Percentiles rank a stretch among this genome's conserved stretches.
Evolutionary conservation across 192 early-diverging fungal species (phyloP).

Genomic region (Coemansia sp.): DNA sequence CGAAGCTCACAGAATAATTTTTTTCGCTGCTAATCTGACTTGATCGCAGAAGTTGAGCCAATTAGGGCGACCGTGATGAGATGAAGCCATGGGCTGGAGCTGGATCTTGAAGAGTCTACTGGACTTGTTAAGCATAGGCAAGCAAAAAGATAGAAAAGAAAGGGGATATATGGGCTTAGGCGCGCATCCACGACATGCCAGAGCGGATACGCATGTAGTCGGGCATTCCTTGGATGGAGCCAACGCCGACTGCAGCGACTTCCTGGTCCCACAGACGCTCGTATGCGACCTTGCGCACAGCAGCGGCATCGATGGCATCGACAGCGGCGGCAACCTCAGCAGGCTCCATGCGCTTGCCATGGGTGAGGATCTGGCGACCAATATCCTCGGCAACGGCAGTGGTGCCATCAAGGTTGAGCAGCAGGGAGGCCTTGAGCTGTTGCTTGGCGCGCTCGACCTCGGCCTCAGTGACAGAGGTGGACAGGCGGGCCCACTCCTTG

Average conservation of each 20-base stretch:
- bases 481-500: slow-evolving; percentile 92
- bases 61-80: not conserved
- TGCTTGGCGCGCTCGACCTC: slow-evolving; percentile 98
- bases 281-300: slow-evolving; percentile 85
- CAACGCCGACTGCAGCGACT: slow-evolving; percentile 80
- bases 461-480: slow-evolving; percentile 79
- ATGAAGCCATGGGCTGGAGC: too few relatives aligned
- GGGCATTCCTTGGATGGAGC: slow-evolving; percentile 86
- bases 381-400: slow-evolving; percentile 97
- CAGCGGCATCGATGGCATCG: slow-evolving; percentile 79
- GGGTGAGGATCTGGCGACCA: slow-evolving; percentile 93
- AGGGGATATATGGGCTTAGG: slow-evolving; percentile 45
- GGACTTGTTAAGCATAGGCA: too few relatives aligned
- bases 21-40: not conserved
- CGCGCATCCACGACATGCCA: slow-evolving; percentile 82
- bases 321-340: slow-evolving; percentile 88
- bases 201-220: slow-evolving; percentile 90
- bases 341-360: slow-evolving; percentile 88
- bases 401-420: slow-evolving; percentile 91
- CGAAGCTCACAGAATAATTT: not conserved
- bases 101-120: too few relatives aligned
- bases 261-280: slow-evolving; percentile 93
- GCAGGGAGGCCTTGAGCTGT: slow-evolving; percentile 94
- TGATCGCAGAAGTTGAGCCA: not conserved
- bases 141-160: not conserved